These are phyloP conservation scores for Euphorbia lathyris DNA, from an alignment of 345 rosid species.

Conservation along the genomic window DNA sequence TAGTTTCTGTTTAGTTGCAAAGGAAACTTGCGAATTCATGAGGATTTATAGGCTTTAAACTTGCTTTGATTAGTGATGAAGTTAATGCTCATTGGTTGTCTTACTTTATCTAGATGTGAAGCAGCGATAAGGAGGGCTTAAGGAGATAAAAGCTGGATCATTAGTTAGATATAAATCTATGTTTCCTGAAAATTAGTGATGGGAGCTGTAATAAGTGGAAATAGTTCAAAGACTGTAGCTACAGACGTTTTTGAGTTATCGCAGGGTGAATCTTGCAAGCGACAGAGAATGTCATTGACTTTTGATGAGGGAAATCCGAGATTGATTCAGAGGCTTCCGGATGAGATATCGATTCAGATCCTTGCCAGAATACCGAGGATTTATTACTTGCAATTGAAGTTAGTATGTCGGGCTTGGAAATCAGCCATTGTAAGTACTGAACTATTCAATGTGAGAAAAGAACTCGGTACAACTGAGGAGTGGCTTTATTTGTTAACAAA, in stretches of 20 bases:
- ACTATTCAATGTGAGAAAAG: slow-evolving; percentile 61
- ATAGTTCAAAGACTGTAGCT: slow-evolving; percentile 30
- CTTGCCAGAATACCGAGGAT: slow-evolving; percentile 82
- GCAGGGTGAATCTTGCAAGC: slow-evolving; percentile 40
- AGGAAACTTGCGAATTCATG: background rate
- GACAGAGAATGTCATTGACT: slow-evolving; percentile 31
- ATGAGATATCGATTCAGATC: slow-evolving; percentile 80
- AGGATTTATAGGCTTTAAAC: background rate
- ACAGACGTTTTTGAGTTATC: slow-evolving; percentile 26
- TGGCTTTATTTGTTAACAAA: slow-evolving; percentile 86
- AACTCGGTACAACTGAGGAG: slow-evolving; percentile 69
- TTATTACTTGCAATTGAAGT: slow-evolving; percentile 46
- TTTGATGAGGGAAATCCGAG: slow-evolving; percentile 40
- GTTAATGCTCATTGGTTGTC: background rate
- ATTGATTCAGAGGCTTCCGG: slow-evolving; percentile 78
- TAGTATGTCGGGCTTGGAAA: slow-evolving; percentile 70
- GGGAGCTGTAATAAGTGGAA: slow-evolving; percentile 53
- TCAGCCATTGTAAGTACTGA: slow-evolving; percentile 52
- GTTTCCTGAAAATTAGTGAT: slow-evolving; percentile 14
- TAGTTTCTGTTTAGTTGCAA: background rate
- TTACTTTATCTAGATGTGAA: slow-evolving; percentile 5
- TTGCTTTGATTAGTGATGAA: background rate
- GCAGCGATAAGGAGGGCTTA: background rate
- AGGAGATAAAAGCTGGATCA: background rate
- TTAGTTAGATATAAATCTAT: background rate